Base-by-base conservation (phyloP, 2,329 filamentous ascomycete genomes). In the Volutella citrinella region DNA sequence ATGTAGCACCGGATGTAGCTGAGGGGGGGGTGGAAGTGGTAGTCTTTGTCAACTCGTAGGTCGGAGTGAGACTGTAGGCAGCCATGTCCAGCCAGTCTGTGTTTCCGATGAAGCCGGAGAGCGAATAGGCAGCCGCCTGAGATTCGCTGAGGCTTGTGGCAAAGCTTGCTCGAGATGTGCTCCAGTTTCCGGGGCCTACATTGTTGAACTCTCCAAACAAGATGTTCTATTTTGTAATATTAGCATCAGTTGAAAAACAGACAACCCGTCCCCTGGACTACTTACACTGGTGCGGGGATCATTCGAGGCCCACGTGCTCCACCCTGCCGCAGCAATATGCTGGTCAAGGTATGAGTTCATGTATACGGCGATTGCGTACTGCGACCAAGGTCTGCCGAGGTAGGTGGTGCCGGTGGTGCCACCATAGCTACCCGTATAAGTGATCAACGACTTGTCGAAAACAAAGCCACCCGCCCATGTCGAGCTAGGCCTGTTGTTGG, bases 161-260 rank as follows among this genome's bases (percentile, higher is more conserved):
- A 10, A 51, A 51, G 19, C 34, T 49, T 4, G 40, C 48, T 8
- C 48, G 14, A 10, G 48, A 51, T 1, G 36, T 27, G 0, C 45
- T 47, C 48, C 48, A 51, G 15, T 49, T 51, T 10, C 48, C 48
- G 1, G 45, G 45, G 2, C 80, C 80, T 3, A 65, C 68, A 54
- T 84, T 84, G 23, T 51, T 62, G 47, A 73, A 82, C 60, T 83
- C 80, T 7, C 61, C 73, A 44, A 75, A 82, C 20, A 65, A 54
- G 4, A 81, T 72, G 29, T 13, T 47, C 38, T 40, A 15, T 7
- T 7, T 10, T n/a, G n/a, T n/a, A n/a, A 21, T 10, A n/a, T 32
- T 29, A 37, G 37, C 6, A n/a, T n/a, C n/a, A n/a, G n/a, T n/a
- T n/a, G n/a, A n/a, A n/a, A n/a, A n/a, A n/a, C n/a, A n/a, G n/a